Evolutionary conservation across 1,284 basidiomycete genomes (phyloP), one percentile per base, ranked within the genome.

Genomic region (Naganishia liquefaciens): DNA sequence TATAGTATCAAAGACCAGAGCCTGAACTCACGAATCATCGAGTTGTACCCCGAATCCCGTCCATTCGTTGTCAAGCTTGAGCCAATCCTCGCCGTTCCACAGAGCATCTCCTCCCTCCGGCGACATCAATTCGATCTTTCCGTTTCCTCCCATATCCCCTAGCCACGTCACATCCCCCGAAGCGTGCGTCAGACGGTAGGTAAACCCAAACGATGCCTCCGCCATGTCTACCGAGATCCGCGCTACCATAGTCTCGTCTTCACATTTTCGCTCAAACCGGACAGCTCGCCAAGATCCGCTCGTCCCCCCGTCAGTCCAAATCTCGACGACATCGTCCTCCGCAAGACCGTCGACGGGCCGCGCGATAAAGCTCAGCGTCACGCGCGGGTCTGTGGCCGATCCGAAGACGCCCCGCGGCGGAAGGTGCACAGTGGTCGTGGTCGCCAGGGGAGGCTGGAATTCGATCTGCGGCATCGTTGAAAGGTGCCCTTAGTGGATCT

Each of bases 121-220:
- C 57, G 21, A 27, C 3, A 60, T 17, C 15, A 50, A 10, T 2
- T 60, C 57, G 5, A 60, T 37, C 30, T 27, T 47, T 21, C 57
- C 57, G n/a, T 60, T 60, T 17, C 33, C 44, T 47, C 57, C 57
- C 57, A 60, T 60, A 50, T 60, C 57, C 11, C 57, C 57, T 11
- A 60, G 23, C 57, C 57, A 60, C 7, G 57, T 60, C 13, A 23
- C 21, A 5, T 50, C 57, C 11, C 57, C 57, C 3, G 57, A 50
- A 7, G 44, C 11, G 40, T 60, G 57, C 17, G 39, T 33, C 33
- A 60, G 23, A 10, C 57, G 46, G 23, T 60, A 60, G 13, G 57
- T 60, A 33, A 50, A 60, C 33, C 57, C 57, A 25, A 60, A 60
- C 46, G 57, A 50, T 21, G 30, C 25, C 10, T 50, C 33, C 33